These are phyloP conservation scores for Tetradesmus lagerheimii DNA, from an alignment of 139 green algal species.

Conservation along the genomic window DNA sequence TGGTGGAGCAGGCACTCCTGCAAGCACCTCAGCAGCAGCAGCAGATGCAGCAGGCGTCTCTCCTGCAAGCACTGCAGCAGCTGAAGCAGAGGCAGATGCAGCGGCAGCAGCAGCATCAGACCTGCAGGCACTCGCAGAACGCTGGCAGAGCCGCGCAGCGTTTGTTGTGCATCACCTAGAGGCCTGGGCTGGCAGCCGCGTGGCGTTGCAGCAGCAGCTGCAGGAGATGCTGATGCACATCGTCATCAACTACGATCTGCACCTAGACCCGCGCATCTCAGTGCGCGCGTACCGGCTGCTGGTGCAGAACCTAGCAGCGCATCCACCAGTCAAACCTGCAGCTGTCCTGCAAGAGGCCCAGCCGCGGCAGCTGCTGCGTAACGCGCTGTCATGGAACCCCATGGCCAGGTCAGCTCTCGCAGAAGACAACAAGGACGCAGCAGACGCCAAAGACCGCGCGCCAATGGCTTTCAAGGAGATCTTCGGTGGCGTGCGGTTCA, in stretches of 20 bases:
- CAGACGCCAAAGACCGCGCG: not conserved
- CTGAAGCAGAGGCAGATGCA: not conserved
- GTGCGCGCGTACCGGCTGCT: slow-evolving; percentile 21
- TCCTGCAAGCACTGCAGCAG: not conserved
- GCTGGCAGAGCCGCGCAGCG: slow-evolving; percentile 17
- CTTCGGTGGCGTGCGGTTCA: not conserved
- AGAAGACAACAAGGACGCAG: not conserved
- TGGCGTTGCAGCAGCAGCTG: slow-evolving; percentile 15
- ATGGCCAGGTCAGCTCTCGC: not conserved
- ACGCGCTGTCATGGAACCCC: not conserved
- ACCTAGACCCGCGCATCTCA: slow-evolving; percentile 18
- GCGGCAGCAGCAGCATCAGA: not conserved
- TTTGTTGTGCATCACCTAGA: not conserved
- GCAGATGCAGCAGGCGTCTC: not conserved
- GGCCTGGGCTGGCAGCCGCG: slow-evolving; percentile 21
- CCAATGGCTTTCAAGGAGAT: slow-evolving; percentile 1
- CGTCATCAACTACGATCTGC: slow-evolving; percentile 16
- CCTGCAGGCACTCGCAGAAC: not conserved
- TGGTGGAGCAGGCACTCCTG: not conserved
- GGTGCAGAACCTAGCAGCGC: slow-evolving; percentile 9
- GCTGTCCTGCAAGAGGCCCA: not conserved
- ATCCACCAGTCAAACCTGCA: not conserved
- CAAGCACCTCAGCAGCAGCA: not conserved
- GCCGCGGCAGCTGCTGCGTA: not conserved
- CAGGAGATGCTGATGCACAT: slow-evolving; percentile 41